Evolutionary conservation across 768 basidiomycete genomes (phyloP), one percentile per base, ranked within the genome.

Genomic region (Hygrophorus russula): DNA sequence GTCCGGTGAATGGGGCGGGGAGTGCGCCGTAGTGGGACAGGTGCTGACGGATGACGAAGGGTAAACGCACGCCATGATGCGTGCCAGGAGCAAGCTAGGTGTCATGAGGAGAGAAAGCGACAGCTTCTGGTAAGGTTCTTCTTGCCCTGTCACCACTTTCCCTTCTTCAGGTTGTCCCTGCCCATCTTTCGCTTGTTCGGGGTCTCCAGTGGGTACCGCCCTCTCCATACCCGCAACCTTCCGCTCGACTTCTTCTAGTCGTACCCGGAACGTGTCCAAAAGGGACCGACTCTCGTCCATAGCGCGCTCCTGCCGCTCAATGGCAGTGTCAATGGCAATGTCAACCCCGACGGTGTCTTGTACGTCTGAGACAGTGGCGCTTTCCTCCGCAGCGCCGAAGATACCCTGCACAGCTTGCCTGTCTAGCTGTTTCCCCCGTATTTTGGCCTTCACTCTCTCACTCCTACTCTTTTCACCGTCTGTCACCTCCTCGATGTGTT

Each of bases 211-310:
- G 20, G 24, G 42, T 29, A 7, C 4, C 18, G 12, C 31, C 17
- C 29, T 33, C 45, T 55, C 48, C 56, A 57, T 50, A n/a, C 34
- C 49, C 30, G 39, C 52, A 11, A 57, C 52, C 40, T 37, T 35
- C 45, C 46, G 41, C 47, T 57, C 56, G 9, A 51, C 50, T 41
- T 55, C 53, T 39, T 52, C 53, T 14, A 57, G 36, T 20, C 53
- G 14, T 27, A n/a, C 30, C 14, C 39, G 46, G 42, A 55, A 57
- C 32, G 36, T 44, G 34, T 53, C 52, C 30, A 55, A 42, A 38
- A 50, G 10, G 17, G 17, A 32, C 4, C 47, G 12, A 24, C 50
- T 41, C 18, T 41, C 49, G n/a, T 37, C 37, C 20, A 46, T 30
- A 31, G 53, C 50, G 32, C 20, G 29, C 37, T 44, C 14, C 42